phyloP scores from a whole-genome alignment of 371 early-diverging fungal genomes.

The Haplosporangium sp. region DNA sequence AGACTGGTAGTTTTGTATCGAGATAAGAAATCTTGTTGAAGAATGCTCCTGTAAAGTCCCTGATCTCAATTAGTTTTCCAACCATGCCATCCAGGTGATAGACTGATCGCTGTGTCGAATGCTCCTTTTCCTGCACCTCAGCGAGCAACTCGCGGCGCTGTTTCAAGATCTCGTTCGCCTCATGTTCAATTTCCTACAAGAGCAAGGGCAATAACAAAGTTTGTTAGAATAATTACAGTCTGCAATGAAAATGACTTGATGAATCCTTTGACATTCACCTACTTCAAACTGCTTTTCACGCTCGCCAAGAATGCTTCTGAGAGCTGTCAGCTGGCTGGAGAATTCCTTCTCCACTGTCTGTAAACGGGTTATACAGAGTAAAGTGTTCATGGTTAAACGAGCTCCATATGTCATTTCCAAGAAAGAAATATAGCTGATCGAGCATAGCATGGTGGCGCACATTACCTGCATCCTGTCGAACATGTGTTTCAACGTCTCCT shows the following conservation, averaged over 20 bases:
- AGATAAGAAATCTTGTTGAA: constrained; percentile 52
- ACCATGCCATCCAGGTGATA: constrained; percentile 53
- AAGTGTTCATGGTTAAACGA: neutral
- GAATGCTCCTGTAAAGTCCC: constrained; percentile 50
- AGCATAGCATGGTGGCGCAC: neutral
- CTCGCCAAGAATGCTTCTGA: constrained; percentile 30
- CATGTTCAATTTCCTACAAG: constrained; percentile 35
- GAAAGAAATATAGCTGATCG: neutral
- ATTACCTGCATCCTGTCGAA: constrained; percentile 40
- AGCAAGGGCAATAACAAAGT: neutral
- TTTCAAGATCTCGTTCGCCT: constrained; percentile 27
- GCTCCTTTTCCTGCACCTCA: constrained; percentile 43
- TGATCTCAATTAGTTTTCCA: constrained; percentile 48
- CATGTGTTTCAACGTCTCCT: constrained; percentile 27
- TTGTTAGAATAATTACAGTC: neutral
- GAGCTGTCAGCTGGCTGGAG: constrained; percentile 20
- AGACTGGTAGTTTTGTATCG: constrained; percentile 46
- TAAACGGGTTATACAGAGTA: neutral
- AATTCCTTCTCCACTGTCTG: constrained; percentile 36
- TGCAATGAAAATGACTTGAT: neutral
- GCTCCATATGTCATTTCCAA: neutral
- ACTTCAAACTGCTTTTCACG: constrained; percentile 34
- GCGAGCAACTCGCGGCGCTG: constrained; percentile 30
- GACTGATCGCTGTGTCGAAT: constrained; percentile 47
- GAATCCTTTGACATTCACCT: neutral